These are phyloP conservation scores for Cryphonectria naterciae DNA, from an alignment of 2,329 filamentous ascomycete genomes.

Conservation along the genomic window DNA sequence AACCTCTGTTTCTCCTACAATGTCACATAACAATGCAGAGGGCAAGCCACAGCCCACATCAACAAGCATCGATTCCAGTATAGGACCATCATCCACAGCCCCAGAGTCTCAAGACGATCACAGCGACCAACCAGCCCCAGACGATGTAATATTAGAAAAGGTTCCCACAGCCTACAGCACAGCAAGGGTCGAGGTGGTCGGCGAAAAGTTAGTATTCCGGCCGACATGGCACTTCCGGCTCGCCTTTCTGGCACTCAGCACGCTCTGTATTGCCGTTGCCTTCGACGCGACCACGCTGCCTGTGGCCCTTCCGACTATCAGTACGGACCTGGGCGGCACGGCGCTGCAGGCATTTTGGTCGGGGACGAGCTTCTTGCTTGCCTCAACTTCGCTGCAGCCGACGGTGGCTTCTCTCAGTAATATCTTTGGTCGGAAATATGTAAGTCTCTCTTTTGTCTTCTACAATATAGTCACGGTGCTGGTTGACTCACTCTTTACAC, in stretches of 20 bases:
- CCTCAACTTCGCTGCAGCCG: constrained; percentile 65
- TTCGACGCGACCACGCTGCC: constrained; percentile 69
- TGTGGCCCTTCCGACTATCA: constrained; percentile 61
- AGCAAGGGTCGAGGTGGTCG: constrained; percentile 30
- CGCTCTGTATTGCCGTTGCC: constrained; percentile 64
- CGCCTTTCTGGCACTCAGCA: constrained; percentile 54
- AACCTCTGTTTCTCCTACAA: background rate
- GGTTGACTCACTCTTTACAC: background rate
- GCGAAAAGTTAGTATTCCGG: constrained; percentile 36
- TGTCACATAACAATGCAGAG: background rate
- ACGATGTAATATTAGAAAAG: background rate
- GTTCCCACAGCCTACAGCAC: constrained; percentile 10
- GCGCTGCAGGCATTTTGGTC: constrained; percentile 72
- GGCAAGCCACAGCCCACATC: background rate
- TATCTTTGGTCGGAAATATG: constrained; percentile 42
- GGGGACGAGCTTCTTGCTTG: constrained; percentile 70
- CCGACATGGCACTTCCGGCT: constrained; percentile 46
- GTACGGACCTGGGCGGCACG: constrained; percentile 53
- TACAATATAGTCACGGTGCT: background rate
- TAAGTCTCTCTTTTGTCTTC: constrained; percentile 18
- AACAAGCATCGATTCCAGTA: too few relatives aligned
- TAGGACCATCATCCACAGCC: background rate
- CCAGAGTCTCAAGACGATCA: background rate
- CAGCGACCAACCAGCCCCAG: background rate
- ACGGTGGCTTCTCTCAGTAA: constrained; percentile 43